Evolutionary conservation across 2,329 filamentous ascomycete genomes (phyloP), one percentile per base, ranked within the genome.

Genomic region (Talaromyces amestolkiae): DNA sequence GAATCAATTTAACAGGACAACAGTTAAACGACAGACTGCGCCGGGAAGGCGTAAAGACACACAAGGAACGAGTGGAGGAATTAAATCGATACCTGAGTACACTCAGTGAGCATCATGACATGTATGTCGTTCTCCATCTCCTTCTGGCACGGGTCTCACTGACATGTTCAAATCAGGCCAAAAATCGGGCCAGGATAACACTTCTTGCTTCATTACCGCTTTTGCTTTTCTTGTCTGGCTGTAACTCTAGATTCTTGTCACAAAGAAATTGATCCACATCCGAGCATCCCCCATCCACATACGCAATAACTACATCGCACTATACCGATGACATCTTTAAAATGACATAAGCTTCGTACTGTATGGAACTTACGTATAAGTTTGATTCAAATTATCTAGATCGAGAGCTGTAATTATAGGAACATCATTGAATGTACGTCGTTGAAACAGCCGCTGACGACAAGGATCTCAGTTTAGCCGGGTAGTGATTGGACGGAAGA

Each of bases 61-160:
- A 99, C 79, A 98, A 98, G 77, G 91, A 99, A 81, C 88, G 92
- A 11, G 94, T 99, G 51, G 93, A 98, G 77, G 93, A 97, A 76
- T 82, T 98, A 71, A 99, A 99, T 77, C 92, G 91, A 69, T 97
- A 98, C 77, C 82, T 99, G 41, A 95, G 92, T 69, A 91, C 89
- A 70, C 80, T 99, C 73, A 97, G 92, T 79, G 95, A 99, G 80
- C 95, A 99, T 80, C 94, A 99, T 78, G 95, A 99, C 76, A 99
- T 99, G 93, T 85, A 79, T 71, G 81, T 77, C 39, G 24, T 37
- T 22, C 37, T 31, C 39, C 11, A 35, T 35, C 13, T 58, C 31
- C 9, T 24, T 24, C 22, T 43, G 15, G 11, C 6, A 45, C 13
- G 15, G 13, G 19, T n/a, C 11, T 47, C 39, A 37, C 61, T 64